phyloP scores from a whole-genome alignment of 1,284 basidiomycete genomes.

The Golubevia sp. region DNA sequence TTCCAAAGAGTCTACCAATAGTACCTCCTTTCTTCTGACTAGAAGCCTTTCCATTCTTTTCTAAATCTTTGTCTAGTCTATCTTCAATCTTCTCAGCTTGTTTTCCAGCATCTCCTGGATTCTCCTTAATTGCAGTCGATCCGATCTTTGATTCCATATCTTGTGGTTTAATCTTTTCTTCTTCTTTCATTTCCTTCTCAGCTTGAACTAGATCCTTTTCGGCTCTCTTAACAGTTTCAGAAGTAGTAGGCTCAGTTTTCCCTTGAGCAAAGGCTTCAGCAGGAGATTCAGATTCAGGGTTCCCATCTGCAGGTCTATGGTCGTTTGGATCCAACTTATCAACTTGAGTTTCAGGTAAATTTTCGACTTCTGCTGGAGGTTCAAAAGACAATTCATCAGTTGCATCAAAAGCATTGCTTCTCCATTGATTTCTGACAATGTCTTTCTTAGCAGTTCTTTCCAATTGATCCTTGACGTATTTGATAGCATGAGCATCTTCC shows the following conservation, averaged over 20 bases:
- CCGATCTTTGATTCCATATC: background rate
- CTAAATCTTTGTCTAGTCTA: background rate
- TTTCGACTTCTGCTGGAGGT: too few relatives aligned
- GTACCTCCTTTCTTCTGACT: background rate
- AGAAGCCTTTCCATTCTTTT: background rate
- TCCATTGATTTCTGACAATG: slow-evolving; percentile 14
- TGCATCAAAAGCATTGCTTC: slow-evolving; percentile 16
- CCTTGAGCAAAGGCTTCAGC: background rate
- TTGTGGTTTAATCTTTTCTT: slow-evolving; percentile 1
- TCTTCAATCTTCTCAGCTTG: background rate
- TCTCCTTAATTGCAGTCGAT: background rate
- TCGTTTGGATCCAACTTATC: background rate
- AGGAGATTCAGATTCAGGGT: background rate
- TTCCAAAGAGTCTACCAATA: background rate
- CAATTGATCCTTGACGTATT: slow-evolving; percentile 18
- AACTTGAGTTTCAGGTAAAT: background rate
- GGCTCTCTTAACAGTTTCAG: background rate
- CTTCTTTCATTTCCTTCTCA: background rate
- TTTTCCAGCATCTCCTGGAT: background rate
- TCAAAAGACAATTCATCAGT: slow-evolving; percentile 5
- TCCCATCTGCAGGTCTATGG: background rate
- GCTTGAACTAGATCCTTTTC: background rate
- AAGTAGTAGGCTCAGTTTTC: background rate
- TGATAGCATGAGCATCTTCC: slow-evolving; percentile 18
- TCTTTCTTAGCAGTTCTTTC: slow-evolving; percentile 10